A percentile compares a stretch with the other conserved stretches of the same genome.
Evolutionary conservation across 176 grass and related monocot genomes (phyloP).

Genomic region (Stipa capillata): DNA sequence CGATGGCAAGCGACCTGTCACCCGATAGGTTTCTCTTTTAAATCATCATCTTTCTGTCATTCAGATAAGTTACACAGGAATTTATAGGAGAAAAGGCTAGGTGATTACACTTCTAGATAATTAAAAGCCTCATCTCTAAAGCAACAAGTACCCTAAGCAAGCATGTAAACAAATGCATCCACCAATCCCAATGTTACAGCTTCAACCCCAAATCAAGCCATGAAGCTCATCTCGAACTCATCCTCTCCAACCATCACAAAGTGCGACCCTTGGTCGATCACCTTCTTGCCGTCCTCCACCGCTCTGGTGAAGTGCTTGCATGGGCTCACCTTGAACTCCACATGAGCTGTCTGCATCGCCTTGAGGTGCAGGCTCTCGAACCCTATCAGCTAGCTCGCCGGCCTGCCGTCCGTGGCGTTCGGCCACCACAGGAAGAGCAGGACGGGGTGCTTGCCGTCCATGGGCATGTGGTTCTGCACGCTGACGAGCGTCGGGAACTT

Average conservation of each 20-base stretch:
- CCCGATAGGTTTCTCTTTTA: too few species aligned
- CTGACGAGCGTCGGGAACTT: conserved; percentile 56
- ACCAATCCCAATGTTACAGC: not conserved
- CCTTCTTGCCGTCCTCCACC: conserved; percentile 52
- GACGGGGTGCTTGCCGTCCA: conserved; percentile 63
- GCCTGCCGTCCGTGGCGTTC: conserved; percentile 47
- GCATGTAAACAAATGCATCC: not conserved
- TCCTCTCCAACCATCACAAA: conserved; percentile 58
- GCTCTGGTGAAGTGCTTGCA: conserved; percentile 72
- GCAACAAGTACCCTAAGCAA: not conserved
- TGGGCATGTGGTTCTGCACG: conserved; percentile 66
- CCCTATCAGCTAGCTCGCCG: conserved; percentile 52
- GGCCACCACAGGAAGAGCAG: conserved; percentile 74
- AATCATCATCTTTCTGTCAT: too few species aligned
- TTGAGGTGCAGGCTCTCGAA: conserved; percentile 55
- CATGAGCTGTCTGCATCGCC: conserved; percentile 34
- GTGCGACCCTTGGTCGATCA: conserved; percentile 73
- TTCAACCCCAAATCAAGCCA: conserved; percentile 19
- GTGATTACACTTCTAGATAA: not conserved
- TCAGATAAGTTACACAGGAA: not conserved
- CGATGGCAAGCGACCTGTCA: too few species aligned
- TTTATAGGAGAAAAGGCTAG: not conserved
- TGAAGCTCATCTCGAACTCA: conserved; percentile 60
- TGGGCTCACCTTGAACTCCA: conserved; percentile 65
- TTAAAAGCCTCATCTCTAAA: not conserved